These are phyloP conservation scores for Saksenaea oblongispora DNA, from an alignment of 371 early-diverging fungal species.

Conservation along the genomic window DNA sequence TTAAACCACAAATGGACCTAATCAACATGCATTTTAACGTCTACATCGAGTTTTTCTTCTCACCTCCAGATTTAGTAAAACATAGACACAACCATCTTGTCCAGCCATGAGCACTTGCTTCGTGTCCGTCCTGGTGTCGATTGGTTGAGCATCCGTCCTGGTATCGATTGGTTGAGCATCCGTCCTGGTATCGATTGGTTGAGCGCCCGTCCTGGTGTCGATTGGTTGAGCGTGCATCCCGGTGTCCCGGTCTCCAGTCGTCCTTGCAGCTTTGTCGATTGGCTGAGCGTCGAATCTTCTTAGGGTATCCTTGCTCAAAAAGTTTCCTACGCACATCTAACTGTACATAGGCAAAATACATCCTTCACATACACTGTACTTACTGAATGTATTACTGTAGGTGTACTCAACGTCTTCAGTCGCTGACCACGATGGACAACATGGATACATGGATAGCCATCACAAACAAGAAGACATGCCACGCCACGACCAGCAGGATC, in stretches of 20 bases:
- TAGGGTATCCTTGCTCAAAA: slow-evolving; percentile 20
- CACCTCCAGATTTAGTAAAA: slow-evolving; percentile 48
- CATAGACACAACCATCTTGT: slow-evolving; percentile 46
- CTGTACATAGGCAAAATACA: not conserved
- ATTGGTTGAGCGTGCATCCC: too few relatives aligned
- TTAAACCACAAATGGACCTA: slow-evolving; percentile 41
- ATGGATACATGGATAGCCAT: slow-evolving; percentile 46
- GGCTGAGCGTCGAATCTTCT: not conserved
- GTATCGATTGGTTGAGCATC: too few relatives aligned
- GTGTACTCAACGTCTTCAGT: slow-evolving; percentile 26
- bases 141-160: not conserved
- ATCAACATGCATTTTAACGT: not conserved
- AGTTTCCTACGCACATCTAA: slow-evolving; percentile 49
- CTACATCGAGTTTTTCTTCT: not conserved
- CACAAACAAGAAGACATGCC: slow-evolving; percentile 42
- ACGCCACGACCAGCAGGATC: slow-evolving; percentile 38
- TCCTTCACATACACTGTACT: slow-evolving; percentile 1
- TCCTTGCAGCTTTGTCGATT: not conserved
- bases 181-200: too few relatives aligned
- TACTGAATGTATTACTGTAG: slow-evolving; percentile 45
- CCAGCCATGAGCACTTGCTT: slow-evolving; percentile 47
- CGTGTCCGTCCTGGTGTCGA: not conserved
- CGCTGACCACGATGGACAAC: slow-evolving; percentile 39
- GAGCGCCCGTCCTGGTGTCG: too few relatives aligned
- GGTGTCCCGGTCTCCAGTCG: not conserved